Base-by-base conservation (phyloP, 2,329 filamentous ascomycete genomes). In the Pyrenophora seminiperda region DNA sequence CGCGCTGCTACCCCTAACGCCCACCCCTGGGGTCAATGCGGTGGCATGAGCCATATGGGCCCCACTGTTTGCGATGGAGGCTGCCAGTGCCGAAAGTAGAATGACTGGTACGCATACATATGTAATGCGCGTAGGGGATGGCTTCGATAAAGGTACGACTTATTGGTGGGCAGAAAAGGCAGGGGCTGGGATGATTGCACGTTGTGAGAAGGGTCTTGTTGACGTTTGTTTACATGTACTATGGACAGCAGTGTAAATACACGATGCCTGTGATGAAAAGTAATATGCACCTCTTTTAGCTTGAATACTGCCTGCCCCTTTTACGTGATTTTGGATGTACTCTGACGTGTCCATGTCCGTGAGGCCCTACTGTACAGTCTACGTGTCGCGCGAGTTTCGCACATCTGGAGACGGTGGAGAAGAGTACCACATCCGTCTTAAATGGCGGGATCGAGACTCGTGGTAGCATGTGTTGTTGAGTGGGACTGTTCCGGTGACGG, bases 61-160 rank as follows among this genome's bases (percentile, higher is more conserved):
- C 39, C 74, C 4, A 76, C 70, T 3, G 44, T 53, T 10, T 80
- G 77, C 45, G 71, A 66, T 5, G 49, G 65, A 20, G 77, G 77
- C 22, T 54, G 52, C 18, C 66, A 65, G 6, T 80, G 78, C 67
- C 65, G 65, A 27, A 59, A 63, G 18, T 61, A 59, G 47, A 80
- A 79, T 67, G 62, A 70, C 6, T 80, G 75, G 62, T 80, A 80
- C 70, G 74, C 61, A n/a, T n/a, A n/a, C n/a, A n/a, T n/a, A n/a
- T n/a, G 20, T 78, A 80, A 70, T 80, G 78, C 62, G 43, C 68
- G 22, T 68, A 65, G 31, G 43, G 24, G 10, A 17, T 22, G 18
- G 20, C 36, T 22, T n/a, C 9, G n/a, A 36, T 39, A 30, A 32
- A 29, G 20, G 36, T 24, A n/a, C n/a, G n/a, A n/a, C n/a, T n/a